phyloP scores from a whole-genome alignment of 148 eudicot genomes.

The Rhododendron mucronatum region DNA sequence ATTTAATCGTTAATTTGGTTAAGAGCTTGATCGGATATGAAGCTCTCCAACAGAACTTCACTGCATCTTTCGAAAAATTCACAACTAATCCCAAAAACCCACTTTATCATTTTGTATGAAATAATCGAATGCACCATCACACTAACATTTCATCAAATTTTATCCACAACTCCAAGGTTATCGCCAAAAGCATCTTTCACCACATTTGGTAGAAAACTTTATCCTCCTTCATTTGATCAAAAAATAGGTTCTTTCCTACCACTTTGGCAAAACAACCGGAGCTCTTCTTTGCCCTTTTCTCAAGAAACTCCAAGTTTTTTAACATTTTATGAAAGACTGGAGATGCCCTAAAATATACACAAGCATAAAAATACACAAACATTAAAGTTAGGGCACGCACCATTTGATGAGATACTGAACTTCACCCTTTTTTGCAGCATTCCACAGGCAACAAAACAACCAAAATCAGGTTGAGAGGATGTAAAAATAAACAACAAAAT shows the following conservation, averaged over 20 bases:
- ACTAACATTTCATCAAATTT: neutral
- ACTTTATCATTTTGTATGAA: neutral
- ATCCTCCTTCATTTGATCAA: neutral
- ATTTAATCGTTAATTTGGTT: neutral
- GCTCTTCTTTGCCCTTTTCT: neutral
- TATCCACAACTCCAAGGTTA: neutral
- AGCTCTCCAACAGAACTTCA: neutral
- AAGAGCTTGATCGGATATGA: neutral
- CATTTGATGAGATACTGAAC: constrained; percentile 90
- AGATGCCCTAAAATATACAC: neutral
- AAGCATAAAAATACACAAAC: neutral
- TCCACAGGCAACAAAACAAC: constrained; percentile 11
- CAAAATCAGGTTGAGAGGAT: constrained; percentile 7
- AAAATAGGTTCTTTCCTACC: neutral
- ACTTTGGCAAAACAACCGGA: neutral
- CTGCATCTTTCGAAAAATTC: neutral
- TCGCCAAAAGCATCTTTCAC: neutral
- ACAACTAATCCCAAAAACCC: neutral
- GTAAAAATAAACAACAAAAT: neutral
- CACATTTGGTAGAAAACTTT: neutral
- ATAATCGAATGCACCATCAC: neutral
- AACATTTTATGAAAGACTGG: neutral
- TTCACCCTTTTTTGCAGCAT: constrained; percentile 57
- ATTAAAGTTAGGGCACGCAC: constrained; percentile 39
- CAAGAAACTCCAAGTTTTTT: neutral